Conservation (phyloP, 2,329 filamentous ascomycete genomes). For the Pseudogymnoascus verrucosus region DNA sequence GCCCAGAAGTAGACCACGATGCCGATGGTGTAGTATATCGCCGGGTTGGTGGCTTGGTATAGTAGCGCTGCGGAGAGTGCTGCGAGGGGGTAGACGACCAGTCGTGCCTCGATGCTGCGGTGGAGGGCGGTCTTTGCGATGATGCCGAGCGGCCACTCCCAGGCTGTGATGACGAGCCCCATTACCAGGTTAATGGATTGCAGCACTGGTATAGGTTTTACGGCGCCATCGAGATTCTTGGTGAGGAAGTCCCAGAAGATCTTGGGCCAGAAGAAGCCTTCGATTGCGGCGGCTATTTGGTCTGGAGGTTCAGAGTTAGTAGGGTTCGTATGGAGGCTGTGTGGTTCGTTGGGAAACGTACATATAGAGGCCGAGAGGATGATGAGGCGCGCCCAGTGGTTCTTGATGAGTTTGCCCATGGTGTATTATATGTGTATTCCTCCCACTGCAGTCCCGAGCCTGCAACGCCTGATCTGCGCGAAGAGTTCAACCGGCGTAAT, state of each 20-base stretch:
- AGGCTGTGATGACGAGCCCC: conserved; percentile 68
- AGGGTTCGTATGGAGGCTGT: conserved; percentile 10
- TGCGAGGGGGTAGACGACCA: conserved; percentile 74
- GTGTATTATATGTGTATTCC: conserved; percentile 16
- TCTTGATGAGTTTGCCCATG: conserved; percentile 99
- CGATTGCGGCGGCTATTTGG: conserved; percentile 74
- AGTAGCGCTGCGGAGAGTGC: conserved; percentile 67
- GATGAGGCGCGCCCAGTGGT: conserved; percentile 95
- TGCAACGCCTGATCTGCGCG: conserved; percentile 2
- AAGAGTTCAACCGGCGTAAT: neutral
- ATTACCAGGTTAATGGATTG: conserved; percentile 86
- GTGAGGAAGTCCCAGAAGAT: conserved; percentile 97
- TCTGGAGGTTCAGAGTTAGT: conserved; percentile 42
- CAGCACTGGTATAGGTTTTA: conserved; percentile 79
- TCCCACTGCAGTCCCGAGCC: conserved; percentile 2
- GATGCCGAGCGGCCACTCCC: conserved; percentile 82
- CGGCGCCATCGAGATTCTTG: conserved; percentile 75
- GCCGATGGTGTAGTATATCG: conserved; percentile 82
- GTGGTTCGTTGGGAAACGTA: conserved; percentile 26
- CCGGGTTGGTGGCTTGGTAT: conserved; percentile 89
- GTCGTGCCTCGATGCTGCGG: conserved; percentile 76
- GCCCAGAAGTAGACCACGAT: conserved; percentile 92
- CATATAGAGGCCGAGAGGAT: conserved; percentile 68
- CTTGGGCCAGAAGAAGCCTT: conserved; percentile 97
- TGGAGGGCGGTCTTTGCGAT: conserved; percentile 73